These are phyloP conservation scores for Eutrema heterophyllum DNA, from an alignment of 345 rosid species.

Conservation along the genomic window DNA sequence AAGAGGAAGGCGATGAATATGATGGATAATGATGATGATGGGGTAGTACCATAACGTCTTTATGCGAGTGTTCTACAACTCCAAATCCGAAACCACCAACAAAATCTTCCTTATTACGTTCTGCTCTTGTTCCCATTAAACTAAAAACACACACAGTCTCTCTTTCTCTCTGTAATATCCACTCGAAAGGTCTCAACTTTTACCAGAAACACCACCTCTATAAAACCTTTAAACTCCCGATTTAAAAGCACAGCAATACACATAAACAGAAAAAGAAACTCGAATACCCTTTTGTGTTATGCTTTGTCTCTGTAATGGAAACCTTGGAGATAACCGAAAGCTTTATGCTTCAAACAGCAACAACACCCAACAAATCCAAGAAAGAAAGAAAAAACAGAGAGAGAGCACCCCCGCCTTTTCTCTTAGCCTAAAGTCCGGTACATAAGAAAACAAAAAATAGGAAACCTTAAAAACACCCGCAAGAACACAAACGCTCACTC, in stretches of 20 bases:
- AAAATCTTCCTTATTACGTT: constrained; percentile 24
- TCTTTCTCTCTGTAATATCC: constrained; percentile 12
- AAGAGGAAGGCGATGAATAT: constrained; percentile 20
- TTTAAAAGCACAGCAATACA: not conserved
- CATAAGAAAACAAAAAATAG: not conserved
- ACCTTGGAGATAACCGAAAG: not conserved
- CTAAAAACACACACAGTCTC: not conserved
- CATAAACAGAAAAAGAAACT: not conserved
- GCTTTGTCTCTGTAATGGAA: not conserved
- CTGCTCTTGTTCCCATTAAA: constrained; percentile 29
- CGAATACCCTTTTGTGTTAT: not conserved
- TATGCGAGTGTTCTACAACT: constrained; percentile 32
- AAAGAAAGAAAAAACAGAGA: constrained; percentile 15
- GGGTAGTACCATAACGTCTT: constrained; percentile 33
- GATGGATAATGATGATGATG: constrained; percentile 21
- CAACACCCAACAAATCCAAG: constrained; percentile 5
- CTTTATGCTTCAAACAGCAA: constrained; percentile 8
- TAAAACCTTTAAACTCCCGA: not conserved
- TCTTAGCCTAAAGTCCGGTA: not conserved
- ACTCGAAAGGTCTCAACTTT: constrained; percentile 8
- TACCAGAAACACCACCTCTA: not conserved
- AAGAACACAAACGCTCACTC: constrained; percentile 2
- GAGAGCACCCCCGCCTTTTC: not conserved
- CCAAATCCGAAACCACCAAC: constrained; percentile 44
- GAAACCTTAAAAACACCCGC: constrained; percentile 1